Evolutionary conservation across 169 alveolate genomes (phyloP), one percentile per base, ranked within the genome.

Genomic region (Toxoplasma gondii): DNA sequence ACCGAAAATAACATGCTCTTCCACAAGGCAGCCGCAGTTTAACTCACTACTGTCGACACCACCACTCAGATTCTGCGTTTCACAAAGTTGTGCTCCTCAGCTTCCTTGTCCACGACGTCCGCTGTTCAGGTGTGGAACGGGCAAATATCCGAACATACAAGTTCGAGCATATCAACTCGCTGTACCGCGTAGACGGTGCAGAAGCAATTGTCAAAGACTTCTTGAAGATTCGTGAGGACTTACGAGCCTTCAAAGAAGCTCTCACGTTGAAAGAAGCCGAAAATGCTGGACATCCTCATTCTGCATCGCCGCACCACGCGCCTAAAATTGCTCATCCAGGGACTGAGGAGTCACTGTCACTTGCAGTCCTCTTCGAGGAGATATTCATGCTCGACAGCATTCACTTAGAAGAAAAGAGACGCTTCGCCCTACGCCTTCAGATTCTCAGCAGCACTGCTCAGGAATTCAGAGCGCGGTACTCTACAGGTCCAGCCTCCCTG

Each of bases 361-460:
- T 64, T 16, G 74, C 24, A 31, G 27, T n/a, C 44, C 44, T 78
- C 2, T 38, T n/a, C 45, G 86, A 78, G 45, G 86, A 19, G 1
- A 38, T 78, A 4, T 78, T 29, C 49, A 10, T 78, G 86, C 19
- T 78, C 29, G 86, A 78, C 86, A 10, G 29, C 39, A 38, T 16
- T n/a, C 74, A 22, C 1, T 10, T 78, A 31, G 39, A 17, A 12
- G 44, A 78, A 19, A 78, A 78, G n/a, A 78, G 86, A 38, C 44
- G n/a, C 45, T n/a, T 78, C n/a, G 86, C 86, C 31, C n/a, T 78
- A 17, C 86, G 45, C 49, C 45, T 78, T n/a, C 86, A 78, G 43
- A 16, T 10, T 78, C 44, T 78, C 31, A 38, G 2, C 5, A n/a
- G 22, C 45, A 78, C 86, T 16, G 86, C 86, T 1, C 39, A 38